Percentiles rank a stretch among this genome's conserved stretches.
phyloP scores from a whole-genome alignment of 1,139 yeast genomes.

The Komagataea norvegica region DNA sequence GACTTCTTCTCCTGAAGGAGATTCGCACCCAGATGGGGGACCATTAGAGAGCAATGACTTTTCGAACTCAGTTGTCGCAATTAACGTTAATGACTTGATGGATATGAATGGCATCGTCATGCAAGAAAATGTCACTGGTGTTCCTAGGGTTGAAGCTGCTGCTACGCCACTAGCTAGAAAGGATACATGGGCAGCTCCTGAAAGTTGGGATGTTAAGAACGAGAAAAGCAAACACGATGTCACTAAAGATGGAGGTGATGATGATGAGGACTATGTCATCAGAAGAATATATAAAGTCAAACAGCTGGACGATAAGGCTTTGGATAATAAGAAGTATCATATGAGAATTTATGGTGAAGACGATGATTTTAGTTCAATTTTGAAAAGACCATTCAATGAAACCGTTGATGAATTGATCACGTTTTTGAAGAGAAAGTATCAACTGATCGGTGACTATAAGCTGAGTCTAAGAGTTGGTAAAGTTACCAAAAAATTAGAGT shows the following conservation, averaged over 20 bases:
- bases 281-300: slow-evolving; percentile 25
- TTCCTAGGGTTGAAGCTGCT: slow-evolving; percentile 1
- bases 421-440: slow-evolving; percentile 69
- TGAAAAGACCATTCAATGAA: slow-evolving; percentile 65
- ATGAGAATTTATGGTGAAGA: slow-evolving; percentile 74
- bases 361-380: slow-evolving; percentile 75
- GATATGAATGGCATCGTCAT: slow-evolving; percentile 50
- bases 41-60: slow-evolving; percentile 7
- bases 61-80: slow-evolving; percentile 22
- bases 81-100: slow-evolving; percentile 36
- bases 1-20: too few species aligned
- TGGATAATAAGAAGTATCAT: slow-evolving; percentile 31
- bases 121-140: neutral
- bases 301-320: slow-evolving; percentile 27
- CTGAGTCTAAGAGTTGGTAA: slow-evolving; percentile 79
- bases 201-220: slow-evolving; percentile 70
- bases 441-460: slow-evolving; percentile 71
- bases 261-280: slow-evolving; percentile 33
- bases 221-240: slow-evolving; percentile 18
- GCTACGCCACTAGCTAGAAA: slow-evolving; percentile 8
- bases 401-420: slow-evolving; percentile 72
- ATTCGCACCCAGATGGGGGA: too few species aligned
- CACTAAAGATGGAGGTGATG: slow-evolving; percentile 26
- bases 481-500: slow-evolving; percentile 65
- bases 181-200: slow-evolving; percentile 65